phyloP scores from a whole-genome alignment of 495 filamentous ascomycete species.

The Trichocladium antarcticum region DNA sequence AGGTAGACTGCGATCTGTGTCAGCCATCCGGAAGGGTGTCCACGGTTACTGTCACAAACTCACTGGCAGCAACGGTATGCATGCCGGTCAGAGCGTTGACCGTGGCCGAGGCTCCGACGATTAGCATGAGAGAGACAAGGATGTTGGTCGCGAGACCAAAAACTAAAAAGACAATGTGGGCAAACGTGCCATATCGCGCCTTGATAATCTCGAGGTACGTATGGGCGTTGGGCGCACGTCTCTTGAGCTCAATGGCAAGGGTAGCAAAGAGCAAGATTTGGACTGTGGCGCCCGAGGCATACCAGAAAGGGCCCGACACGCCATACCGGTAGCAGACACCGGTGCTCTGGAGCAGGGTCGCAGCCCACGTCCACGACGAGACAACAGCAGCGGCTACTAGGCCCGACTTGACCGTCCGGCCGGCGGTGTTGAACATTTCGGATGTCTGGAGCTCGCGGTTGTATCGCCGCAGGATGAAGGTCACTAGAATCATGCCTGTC shows the following conservation, averaged over 20 bases:
- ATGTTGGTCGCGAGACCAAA: slow-evolving; percentile 80
- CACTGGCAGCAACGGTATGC: slow-evolving; percentile 67
- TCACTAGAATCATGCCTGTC: slow-evolving; percentile 47
- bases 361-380: slow-evolving; percentile 91
- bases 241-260: slow-evolving; percentile 85
- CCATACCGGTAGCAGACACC: slow-evolving; percentile 87
- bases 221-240: slow-evolving; percentile 75
- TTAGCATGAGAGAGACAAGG: slow-evolving; percentile 78
- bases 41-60: background rate
- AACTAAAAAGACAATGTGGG: slow-evolving; percentile 65
- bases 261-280: slow-evolving; percentile 87
- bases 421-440: slow-evolving; percentile 95
- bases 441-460: slow-evolving; percentile 92
- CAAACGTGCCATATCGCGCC: slow-evolving; percentile 46
- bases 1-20: slow-evolving; percentile 51
- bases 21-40: too few species aligned
- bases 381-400: slow-evolving; percentile 93
- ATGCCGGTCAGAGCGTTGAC: slow-evolving; percentile 78
- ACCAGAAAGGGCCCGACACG: slow-evolving; percentile 90
- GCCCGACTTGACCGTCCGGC: slow-evolving; percentile 86
- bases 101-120: slow-evolving; percentile 84
- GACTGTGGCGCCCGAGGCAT: slow-evolving; percentile 54
- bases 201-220: slow-evolving; percentile 70
- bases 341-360: slow-evolving; percentile 71
- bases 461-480: slow-evolving; percentile 72